These are phyloP conservation scores for Chalciporus piperatoides DNA, from an alignment of 1,284 basidiomycete genomes.

Conservation along the genomic window DNA sequence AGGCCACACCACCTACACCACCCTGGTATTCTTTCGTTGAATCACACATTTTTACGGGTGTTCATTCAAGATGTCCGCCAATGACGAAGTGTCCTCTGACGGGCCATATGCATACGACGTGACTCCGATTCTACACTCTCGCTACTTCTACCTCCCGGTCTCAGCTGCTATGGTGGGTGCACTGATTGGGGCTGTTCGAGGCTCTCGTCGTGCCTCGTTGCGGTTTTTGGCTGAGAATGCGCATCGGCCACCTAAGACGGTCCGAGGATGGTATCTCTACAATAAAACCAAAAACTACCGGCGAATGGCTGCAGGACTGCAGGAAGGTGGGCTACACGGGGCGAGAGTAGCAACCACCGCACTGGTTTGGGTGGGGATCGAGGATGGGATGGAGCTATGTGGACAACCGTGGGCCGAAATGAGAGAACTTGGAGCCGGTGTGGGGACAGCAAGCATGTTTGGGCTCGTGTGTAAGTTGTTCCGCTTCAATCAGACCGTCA, in stretches of 20 bases:
- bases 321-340: slow-evolving; percentile 59
- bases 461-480: slow-evolving; percentile 55
- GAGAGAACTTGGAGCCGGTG: slow-evolving; percentile 60
- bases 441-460: slow-evolving; percentile 60
- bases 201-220: slow-evolving; percentile 56
- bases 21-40: neutral
- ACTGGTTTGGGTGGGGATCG: slow-evolving; percentile 63
- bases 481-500: neutral
- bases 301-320: slow-evolving; percentile 70
- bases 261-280: slow-evolving; percentile 89
- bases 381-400: slow-evolving; percentile 54
- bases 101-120: slow-evolving; percentile 29
- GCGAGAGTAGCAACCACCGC: slow-evolving; percentile 53
- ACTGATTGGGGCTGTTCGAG: slow-evolving; percentile 67
- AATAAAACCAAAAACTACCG: slow-evolving; percentile 90
- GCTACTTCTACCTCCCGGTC: slow-evolving; percentile 46
- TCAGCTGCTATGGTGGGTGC: slow-evolving; percentile 59
- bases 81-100: slow-evolving; percentile 5
- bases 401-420: slow-evolving; percentile 44
- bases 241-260: slow-evolving; percentile 75
- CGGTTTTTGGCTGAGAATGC: slow-evolving; percentile 62
- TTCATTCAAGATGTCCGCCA: slow-evolving; percentile 15
- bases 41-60: neutral
- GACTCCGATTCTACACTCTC: slow-evolving; percentile 32
- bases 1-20: neutral